These are phyloP conservation scores for Myriangium duriaei DNA, from an alignment of 2,329 filamentous ascomycete genomes.

Conservation along the genomic window DNA sequence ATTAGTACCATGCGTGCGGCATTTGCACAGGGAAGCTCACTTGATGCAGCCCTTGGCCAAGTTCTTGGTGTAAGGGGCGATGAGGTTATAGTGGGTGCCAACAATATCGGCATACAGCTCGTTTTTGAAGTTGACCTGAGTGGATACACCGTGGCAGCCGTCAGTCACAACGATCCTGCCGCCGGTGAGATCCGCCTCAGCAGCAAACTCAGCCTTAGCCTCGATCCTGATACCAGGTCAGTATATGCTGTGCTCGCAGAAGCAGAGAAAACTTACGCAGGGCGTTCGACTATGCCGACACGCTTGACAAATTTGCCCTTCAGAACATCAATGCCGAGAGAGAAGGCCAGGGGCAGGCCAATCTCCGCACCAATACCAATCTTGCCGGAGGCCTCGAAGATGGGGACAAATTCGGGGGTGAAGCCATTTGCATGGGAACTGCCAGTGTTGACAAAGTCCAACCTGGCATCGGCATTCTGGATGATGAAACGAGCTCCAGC, in stretches of 20 bases:
- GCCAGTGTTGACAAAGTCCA: constrained; percentile 2
- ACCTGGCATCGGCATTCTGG: constrained; percentile 2
- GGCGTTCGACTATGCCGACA: constrained; percentile 5
- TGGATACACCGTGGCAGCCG: constrained; percentile 22
- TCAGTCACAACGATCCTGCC: constrained; percentile 16
- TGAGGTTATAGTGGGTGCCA: constrained; percentile 11
- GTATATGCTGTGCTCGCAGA: background rate
- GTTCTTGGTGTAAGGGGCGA: constrained; percentile 2
- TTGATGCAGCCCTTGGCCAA: constrained; percentile 9
- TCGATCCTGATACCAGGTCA: constrained; percentile 10
- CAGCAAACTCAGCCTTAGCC: constrained; percentile 18
- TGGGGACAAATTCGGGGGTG: constrained; percentile 7
- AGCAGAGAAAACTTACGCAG: background rate
- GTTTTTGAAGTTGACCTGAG: constrained; percentile 14
- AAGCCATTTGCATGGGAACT: constrained; percentile 4
- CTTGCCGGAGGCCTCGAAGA: constrained; percentile 7
- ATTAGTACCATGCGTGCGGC: no score
- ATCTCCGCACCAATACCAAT: constrained; percentile 6
- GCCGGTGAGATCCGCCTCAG: constrained; percentile 11
- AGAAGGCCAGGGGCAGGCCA: constrained; percentile 5
- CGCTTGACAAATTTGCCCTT: background rate
- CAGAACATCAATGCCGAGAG: constrained; percentile 6
- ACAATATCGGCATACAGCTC: constrained; percentile 17
- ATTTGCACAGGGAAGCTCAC: no score
- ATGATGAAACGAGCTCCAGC: constrained; percentile 6